Evolutionary conservation across 306 rosid genomes (phyloP), one percentile per base, ranked within the genome.

Genomic region (Prunus dulcis): DNA sequence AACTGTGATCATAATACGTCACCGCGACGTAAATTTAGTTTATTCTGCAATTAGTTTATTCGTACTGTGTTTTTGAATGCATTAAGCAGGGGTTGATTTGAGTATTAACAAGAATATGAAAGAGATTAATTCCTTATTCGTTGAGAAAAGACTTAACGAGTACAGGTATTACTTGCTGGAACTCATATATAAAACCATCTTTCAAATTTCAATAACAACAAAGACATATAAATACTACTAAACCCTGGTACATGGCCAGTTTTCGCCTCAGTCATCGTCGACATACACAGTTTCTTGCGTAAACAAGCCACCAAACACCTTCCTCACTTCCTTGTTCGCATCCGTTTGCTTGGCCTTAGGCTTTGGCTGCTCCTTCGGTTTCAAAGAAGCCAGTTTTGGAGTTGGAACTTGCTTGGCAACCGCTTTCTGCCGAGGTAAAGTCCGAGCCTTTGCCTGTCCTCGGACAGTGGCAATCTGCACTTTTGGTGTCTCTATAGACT

Each of bases 211-310:
- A 63, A 15, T 30, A 8, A 63, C 67, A 15, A 14, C 12, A 14
- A 3, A 9, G 2, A 7, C 22, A 63, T 43, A 63, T 28, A 28
- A 34, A 17, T 28, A 64, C 19, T 47, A 64, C 69, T 34, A 64
- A 4, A 61, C n/a, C 14, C 43, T 61, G 20, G 32, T 15, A 43
- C 67, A 22, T 58, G 18, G 30, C 52, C 19, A 60, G 53, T 13
- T 22, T 5, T 38, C 64, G 51, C 28, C 56, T 90, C 90, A 96
- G 25, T 92, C 99, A 60, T 96, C 99, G 25, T 92, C 99, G 65
- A 92, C 79, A 64, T 92, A 96, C 73, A 96, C 79, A 64, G 99
- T 96, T 88, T 96, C 98, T 87, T 96, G 97, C 78, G 86, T 77
- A 83, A 92, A 96, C 76, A 96, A 76, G 49, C 99, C 99, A 32